These are phyloP conservation scores for Isatis tinctoria DNA, from an alignment of 345 rosid genomes.

Conservation along the genomic window DNA sequence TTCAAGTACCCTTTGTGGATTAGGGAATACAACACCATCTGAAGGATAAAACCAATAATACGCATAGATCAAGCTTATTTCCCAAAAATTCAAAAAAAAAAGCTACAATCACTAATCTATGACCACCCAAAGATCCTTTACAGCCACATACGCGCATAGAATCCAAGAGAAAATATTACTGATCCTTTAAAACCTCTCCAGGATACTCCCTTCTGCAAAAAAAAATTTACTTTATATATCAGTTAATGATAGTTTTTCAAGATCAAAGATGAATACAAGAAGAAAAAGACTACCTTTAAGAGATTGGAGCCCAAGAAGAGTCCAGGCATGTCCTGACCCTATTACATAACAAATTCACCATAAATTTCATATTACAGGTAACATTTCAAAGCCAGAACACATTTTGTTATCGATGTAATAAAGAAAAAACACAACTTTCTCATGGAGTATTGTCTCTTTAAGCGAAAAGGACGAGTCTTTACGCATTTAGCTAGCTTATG, in stretches of 20 bases:
- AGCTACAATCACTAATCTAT: not conserved
- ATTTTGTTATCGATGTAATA: too few relatives aligned
- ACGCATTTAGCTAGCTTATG: not conserved
- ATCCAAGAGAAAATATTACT: not conserved
- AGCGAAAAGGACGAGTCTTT: not conserved
- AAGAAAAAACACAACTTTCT: not conserved
- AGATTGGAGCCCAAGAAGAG: not conserved
- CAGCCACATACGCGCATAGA: not conserved
- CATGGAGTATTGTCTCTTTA: not conserved
- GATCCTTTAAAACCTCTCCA: constrained; percentile 4
- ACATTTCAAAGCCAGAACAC: too few relatives aligned
- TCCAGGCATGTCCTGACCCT: not conserved
- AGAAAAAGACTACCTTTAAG: not conserved
- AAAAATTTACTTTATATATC: too few relatives aligned
- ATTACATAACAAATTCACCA: not conserved
- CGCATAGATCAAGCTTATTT: not conserved
- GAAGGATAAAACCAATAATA: not conserved
- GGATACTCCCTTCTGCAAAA: not conserved
- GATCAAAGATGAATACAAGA: not conserved
- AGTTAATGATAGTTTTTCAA: not conserved
- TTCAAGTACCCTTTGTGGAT: not conserved
- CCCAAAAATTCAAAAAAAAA: not conserved
- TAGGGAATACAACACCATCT: not conserved
- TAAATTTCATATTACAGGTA: not conserved
- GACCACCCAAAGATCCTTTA: not conserved